phyloP scores from a whole-genome alignment of 2,329 filamentous ascomycete genomes.

The Botrytis paeoniae region DNA sequence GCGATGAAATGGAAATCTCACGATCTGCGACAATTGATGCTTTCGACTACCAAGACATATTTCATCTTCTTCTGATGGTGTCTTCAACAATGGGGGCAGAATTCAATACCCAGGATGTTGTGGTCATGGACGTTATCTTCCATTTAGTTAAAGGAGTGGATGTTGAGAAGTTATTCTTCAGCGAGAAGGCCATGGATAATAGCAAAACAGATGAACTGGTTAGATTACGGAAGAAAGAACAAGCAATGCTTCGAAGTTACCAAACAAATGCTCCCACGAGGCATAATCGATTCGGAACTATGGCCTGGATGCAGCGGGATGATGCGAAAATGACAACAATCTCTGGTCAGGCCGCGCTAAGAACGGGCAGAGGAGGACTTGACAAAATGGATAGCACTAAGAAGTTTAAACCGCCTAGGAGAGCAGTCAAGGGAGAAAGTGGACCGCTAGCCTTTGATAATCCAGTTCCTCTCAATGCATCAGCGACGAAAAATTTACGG shows the following conservation, averaged over 20 bases:
- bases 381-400: slow-evolving; percentile 90
- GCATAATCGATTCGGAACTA: slow-evolving; percentile 93
- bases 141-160: slow-evolving; percentile 90
- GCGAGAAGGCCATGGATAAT: slow-evolving; percentile 66
- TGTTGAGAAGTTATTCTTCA: slow-evolving; percentile 79
- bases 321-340: slow-evolving; percentile 81
- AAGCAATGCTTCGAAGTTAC: slow-evolving; percentile 74
- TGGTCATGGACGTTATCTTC: slow-evolving; percentile 89
- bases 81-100: slow-evolving; percentile 93
- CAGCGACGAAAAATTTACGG: slow-evolving; percentile 73
- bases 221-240: slow-evolving; percentile 75
- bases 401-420: slow-evolving; percentile 79
- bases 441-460: slow-evolving; percentile 74
- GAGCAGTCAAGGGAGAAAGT: slow-evolving; percentile 57
- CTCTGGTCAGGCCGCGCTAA: slow-evolving; percentile 82
- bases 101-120: slow-evolving; percentile 82
- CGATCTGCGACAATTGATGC: slow-evolving; percentile 84
- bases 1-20: slow-evolving; percentile 86
- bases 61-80: slow-evolving; percentile 79
- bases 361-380: slow-evolving; percentile 68
- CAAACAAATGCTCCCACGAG: slow-evolving; percentile 76
- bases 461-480: slow-evolving; percentile 64
- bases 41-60: slow-evolving; percentile 87
- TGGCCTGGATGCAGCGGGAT: slow-evolving; percentile 92
- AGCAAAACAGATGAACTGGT: slow-evolving; percentile 72